phyloP scores from a whole-genome alignment of 164 flowering plant genomes.

The Warburgia ugandensis region DNA sequence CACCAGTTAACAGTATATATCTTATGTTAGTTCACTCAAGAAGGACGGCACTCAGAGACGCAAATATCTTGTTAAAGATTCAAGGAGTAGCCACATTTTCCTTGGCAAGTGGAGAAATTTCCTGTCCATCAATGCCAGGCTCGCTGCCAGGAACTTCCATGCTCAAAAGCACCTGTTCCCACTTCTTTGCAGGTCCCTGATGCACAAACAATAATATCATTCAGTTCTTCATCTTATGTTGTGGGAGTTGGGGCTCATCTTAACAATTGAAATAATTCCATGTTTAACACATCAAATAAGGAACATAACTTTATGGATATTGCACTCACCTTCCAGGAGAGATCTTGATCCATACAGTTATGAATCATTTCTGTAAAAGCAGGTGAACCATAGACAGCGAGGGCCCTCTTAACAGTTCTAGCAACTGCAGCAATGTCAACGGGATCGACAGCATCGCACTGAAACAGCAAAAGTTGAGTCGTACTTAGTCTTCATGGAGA shows the following conservation, averaged over 20 bases:
- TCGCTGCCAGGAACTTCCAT: slow-evolving; percentile 56
- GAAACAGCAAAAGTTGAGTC: slow-evolving; percentile 3
- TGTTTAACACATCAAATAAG: not conserved
- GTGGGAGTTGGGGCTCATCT: not conserved
- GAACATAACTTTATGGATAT: not conserved
- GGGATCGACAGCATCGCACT: slow-evolving; percentile 77
- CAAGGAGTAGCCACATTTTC: slow-evolving; percentile 90
- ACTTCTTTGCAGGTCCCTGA: slow-evolving; percentile 79
- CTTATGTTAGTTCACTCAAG: not conserved
- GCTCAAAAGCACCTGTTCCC: slow-evolving; percentile 62
- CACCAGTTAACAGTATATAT: not conserved
- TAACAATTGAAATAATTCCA: not conserved
- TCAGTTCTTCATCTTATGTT: not conserved
- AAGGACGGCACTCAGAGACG: too few species aligned
- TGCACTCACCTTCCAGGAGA: slow-evolving; percentile 87
- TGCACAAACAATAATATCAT: slow-evolving; percentile 1
- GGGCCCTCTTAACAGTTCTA: slow-evolving; percentile 47
- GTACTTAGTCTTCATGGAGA: not conserved
- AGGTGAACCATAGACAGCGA: slow-evolving; percentile 49
- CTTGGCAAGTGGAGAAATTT: slow-evolving; percentile 81
- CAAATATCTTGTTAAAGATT: slow-evolving; percentile 5
- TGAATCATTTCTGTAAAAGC: slow-evolving; percentile 61
- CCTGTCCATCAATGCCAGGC: slow-evolving; percentile 74
- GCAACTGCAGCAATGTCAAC: slow-evolving; percentile 59
- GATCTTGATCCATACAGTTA: slow-evolving; percentile 90